Percentiles rank a stretch among this genome's conserved stretches.
Evolutionary conservation across 495 filamentous ascomycete genomes (phyloP).

Genomic region (Wilcoxina mikolae): DNA sequence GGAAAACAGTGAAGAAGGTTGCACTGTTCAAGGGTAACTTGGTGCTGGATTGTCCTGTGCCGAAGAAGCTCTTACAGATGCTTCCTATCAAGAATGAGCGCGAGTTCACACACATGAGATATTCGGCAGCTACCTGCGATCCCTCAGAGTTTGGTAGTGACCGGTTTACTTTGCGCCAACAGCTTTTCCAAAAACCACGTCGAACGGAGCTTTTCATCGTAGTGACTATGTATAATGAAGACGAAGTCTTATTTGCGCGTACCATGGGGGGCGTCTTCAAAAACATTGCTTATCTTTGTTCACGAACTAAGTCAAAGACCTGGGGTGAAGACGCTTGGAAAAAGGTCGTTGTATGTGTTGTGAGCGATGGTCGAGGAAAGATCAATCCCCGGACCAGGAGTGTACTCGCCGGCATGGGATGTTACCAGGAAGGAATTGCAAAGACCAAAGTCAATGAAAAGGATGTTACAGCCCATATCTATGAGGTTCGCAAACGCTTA

Average conservation of each 20-base stretch:
- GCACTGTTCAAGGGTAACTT: conserved; percentile 93
- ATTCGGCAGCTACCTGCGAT: conserved; percentile 92
- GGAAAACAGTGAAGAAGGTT: conserved; percentile 98
- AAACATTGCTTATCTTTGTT: conserved; percentile 96
- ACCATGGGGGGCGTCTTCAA: conserved; percentile 97
- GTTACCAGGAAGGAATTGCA: conserved; percentile 96
- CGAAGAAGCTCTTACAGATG: conserved; percentile 70
- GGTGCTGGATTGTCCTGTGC: conserved; percentile 92
- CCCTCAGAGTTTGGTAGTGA: conserved; percentile 72
- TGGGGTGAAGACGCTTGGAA: conserved; percentile 99
- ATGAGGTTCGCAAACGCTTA: conserved; percentile 41
- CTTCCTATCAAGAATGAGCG: conserved; percentile 63
- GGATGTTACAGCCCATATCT: conserved; percentile 95
- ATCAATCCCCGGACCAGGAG: conserved; percentile 88
- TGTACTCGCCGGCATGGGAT: conserved; percentile 80
- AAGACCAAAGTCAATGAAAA: conserved; percentile 96
- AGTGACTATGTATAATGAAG: conserved; percentile 98
- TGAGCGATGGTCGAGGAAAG: conserved; percentile 95
- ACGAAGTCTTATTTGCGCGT: conserved; percentile 88
- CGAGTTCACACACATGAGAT: conserved; percentile 98
- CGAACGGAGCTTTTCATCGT: conserved; percentile 97
- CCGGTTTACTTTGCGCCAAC: conserved; percentile 86
- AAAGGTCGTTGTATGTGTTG: conserved; percentile 97
- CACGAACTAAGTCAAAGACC: conserved; percentile 74
- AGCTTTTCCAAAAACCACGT: conserved; percentile 80